Evolutionary conservation across 495 filamentous ascomycete genomes (phyloP), one percentile per base, ranked within the genome.

Genomic region (Hypoxylon trugodes): DNA sequence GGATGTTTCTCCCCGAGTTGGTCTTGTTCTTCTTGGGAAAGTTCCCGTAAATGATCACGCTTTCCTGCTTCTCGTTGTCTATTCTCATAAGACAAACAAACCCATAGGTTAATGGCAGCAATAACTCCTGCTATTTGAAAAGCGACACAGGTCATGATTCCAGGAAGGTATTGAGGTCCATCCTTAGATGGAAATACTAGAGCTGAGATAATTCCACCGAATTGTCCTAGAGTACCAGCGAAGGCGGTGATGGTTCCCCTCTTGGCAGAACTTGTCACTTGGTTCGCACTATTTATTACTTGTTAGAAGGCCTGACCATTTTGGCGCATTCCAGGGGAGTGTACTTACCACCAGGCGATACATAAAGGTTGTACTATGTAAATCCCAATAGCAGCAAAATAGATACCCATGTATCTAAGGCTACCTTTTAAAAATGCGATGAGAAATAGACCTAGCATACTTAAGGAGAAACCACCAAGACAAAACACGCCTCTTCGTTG

Each of bases 281-380:
- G 42, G 15, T 46, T 46, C n/a, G 42, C 42, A 10, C 42, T 46
- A 4, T 8, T 9, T 5, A 16, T 30, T 6, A 8, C 16, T 30
- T 1, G 5, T 46, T 30, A 46, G 42, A 30, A 15, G 1, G 12
- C 8, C 10, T 26, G 12, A 21, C 9, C 9, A 12, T 12, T n/a
- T 6, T 7, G 28, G 12, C 10, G 6, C 13, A 45, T 21, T 9
- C 2, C 2, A 41, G 0, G 2, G 22, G 13, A 16, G 35, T 4
- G 6, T 2, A 30, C 42, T 46, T 46, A 46, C 42, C 42, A 46
- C 42, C 42, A 46, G n/a, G 42, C 42, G 5, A 46, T 46, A n/a
- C n/a, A 46, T 5, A 46, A 18, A 12, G 42, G 42, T 12, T 46
- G 42, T 9, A 21, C 42, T n/a, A 46, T 46, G 30, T 46, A 46